Conservation (phyloP, 495 filamentous ascomycete genomes). For the Aspergillus nanangensis region DNA sequence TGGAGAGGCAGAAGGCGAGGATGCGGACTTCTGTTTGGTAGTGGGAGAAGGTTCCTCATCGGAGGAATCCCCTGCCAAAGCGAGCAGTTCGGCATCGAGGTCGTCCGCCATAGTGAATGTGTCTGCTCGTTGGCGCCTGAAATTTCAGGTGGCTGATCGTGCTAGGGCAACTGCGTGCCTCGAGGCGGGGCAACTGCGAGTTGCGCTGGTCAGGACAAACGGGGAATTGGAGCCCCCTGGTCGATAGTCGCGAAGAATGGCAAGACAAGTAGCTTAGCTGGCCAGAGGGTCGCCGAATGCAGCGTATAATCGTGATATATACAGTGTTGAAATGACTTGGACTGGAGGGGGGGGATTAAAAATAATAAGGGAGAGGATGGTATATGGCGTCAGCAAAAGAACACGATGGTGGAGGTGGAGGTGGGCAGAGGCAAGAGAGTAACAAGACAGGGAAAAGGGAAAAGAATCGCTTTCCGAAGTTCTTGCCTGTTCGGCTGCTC, state of each 20-base stretch:
- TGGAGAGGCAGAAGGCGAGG: slow-evolving; percentile 32
- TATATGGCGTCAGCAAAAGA: neutral
- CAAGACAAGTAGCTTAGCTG: slow-evolving; percentile 11
- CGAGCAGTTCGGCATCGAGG: slow-evolving; percentile 83
- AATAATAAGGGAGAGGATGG: too few species aligned
- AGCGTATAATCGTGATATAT: slow-evolving; percentile 2
- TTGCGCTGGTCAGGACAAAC: neutral
- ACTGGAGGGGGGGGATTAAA: neutral
- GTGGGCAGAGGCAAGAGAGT: slow-evolving; percentile 11
- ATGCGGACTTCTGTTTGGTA: slow-evolving; percentile 23
- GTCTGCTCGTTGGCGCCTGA: slow-evolving; percentile 5
- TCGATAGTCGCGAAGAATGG: slow-evolving; percentile 7
- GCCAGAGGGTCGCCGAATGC: neutral
- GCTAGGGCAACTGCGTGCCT: slow-evolving; percentile 2
- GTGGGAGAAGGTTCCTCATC: slow-evolving; percentile 50
- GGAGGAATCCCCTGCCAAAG: slow-evolving; percentile 66
- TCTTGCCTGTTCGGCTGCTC: slow-evolving; percentile 7
- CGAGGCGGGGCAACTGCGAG: slow-evolving; percentile 2
- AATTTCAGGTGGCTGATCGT: slow-evolving; percentile 7
- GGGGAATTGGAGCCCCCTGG: slow-evolving; percentile 7
- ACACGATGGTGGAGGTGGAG: neutral
- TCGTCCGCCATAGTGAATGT: slow-evolving; percentile 54
- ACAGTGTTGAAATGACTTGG: slow-evolving; percentile 1
- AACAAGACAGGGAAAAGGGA: slow-evolving; percentile 8
- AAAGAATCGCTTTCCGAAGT: slow-evolving; percentile 11